Base-by-base conservation (phyloP, 805 yeast species). In the Saccharomycopsis oosterbeekiorum region DNA sequence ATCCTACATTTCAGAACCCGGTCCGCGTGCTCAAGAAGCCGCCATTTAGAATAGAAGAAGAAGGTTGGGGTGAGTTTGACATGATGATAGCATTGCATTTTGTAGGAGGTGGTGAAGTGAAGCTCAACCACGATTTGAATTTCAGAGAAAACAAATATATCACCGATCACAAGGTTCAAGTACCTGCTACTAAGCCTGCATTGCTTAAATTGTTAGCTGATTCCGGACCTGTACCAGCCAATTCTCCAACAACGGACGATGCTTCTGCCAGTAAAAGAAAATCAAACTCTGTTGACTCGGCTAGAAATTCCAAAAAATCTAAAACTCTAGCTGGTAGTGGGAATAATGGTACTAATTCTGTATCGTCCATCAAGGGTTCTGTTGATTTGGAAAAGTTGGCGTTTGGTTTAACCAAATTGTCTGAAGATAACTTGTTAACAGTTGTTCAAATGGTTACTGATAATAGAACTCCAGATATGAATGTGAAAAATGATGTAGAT, bases 11-110 rank as follows among this genome's bases (percentile, higher is more conserved):
- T 75, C 84, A 83, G 57, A 91, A 91, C 72, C 98, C 98, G 11
- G 85, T 82, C 65, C 82, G 97, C 71, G 78, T 86, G 12, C 72
- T 90, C 70, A 89, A 88, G 69, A 85, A 85, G 69, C 82, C 88
- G 10, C 99, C 99, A 11, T 93, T 92, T 75, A 81, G 75, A 70
- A 86, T 93, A 61, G 88, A 84, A 69, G 99, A 93, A 73, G 86
- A 89, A 75, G 99, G 99, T 58, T 93, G 99, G 98, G 99, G 98
- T 72, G 98, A 93, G 67, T 93, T 93, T 69, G 97, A 92, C 70
- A 80, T 94, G 71, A 88, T 88, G 43, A 85, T 94, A 64, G 80
- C 88, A 40, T 77, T 92, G 53, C 87, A 87, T 64, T 76, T 88
- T 55, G 79, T 86, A 19, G 98, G 96, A 63, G 98, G 98, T 56